Evolutionary conservation across 208 protist species (phyloP), one percentile per base, ranked within the genome.

Genomic region (Crithidia acanthocephali): DNA sequence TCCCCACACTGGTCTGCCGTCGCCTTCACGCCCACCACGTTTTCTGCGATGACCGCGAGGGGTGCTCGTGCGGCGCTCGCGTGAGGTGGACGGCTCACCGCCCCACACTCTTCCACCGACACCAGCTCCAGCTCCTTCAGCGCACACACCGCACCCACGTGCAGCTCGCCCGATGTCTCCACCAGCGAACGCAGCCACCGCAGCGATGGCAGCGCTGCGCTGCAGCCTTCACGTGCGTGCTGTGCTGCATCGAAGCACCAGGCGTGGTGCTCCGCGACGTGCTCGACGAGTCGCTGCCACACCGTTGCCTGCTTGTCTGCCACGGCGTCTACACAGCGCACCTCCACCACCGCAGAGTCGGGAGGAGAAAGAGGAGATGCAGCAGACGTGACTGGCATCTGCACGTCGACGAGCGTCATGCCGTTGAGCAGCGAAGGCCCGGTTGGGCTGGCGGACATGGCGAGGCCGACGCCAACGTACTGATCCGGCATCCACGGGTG

Each of bases 261-360:
- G 1, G 45, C 25, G 28, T 69, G 64, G n/a, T 2, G 22, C 33
- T 33, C 28, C 27, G 51, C 27, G 7, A 69, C 22, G 52, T 60
- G 64, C 18, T 16, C 52, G 0, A 44, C 25, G 6, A 69, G 48
- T 23, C 56, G 35, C n/a, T 63, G 66, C 66, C 66, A 72, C 27
- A 63, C 57, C 2, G 15, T 7, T 2, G 55, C 20, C n/a, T 56
- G 44, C 32, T 42, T 27, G n/a, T 37, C 40, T 6, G 15, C 42
- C 2, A 72, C 66, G 5, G 33, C 18, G 47, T 72, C 66, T 0
- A 64, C 57, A 22, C 66, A 72, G 10, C 52, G 35, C 53, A 72
- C 28, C 40, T 64, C 66, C 25, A 72, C 32, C 20, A 37, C 30
- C 7, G 66, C 27, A 30, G 2, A 5, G 28, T 40, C 30, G 9